These are phyloP conservation scores for Entrophospora sp. DNA, from an alignment of 192 early-diverging fungal species.

Conservation along the genomic window DNA sequence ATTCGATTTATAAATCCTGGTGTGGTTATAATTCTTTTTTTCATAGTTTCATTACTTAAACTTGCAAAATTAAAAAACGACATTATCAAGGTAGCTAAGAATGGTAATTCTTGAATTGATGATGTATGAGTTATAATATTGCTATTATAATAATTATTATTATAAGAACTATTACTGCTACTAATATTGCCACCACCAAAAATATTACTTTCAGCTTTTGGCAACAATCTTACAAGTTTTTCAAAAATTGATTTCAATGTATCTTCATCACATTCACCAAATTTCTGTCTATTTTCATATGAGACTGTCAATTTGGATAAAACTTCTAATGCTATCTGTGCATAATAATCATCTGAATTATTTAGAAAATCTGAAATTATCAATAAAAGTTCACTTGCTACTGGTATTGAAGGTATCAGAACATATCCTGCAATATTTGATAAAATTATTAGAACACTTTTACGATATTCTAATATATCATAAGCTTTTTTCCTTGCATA, in stretches of 20 bases:
- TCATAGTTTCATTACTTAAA: not conserved
- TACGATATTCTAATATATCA: conserved; percentile 53
- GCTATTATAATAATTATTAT: no score
- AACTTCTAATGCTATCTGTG: conserved; percentile 49
- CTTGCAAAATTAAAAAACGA: conserved; percentile 38
- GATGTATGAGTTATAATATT: no score
- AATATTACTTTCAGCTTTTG: conserved; percentile 19
- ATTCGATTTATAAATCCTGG: not conserved
- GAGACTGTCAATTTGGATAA: conserved; percentile 48
- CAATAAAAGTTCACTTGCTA: conserved; percentile 35
- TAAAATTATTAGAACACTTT: conserved; percentile 54
- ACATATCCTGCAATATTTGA: conserved; percentile 50
- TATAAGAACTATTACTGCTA: no score
- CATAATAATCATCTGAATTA: conserved; percentile 24
- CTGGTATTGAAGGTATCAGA: conserved; percentile 28
- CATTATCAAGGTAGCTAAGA: conserved; percentile 43
- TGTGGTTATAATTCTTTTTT: not conserved
- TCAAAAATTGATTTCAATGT: conserved; percentile 28
- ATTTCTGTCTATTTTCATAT: conserved; percentile 37
- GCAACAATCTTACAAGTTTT: conserved; percentile 28
- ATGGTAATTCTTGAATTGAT: conserved; percentile 33
- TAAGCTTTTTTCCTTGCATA: conserved; percentile 9
- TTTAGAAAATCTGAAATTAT: conserved; percentile 44
- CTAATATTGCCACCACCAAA: no score
- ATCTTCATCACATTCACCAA: conserved; percentile 29